These are phyloP conservation scores for Talaromyces piceae DNA, from an alignment of 2,329 filamentous ascomycete genomes.

Conservation along the genomic window DNA sequence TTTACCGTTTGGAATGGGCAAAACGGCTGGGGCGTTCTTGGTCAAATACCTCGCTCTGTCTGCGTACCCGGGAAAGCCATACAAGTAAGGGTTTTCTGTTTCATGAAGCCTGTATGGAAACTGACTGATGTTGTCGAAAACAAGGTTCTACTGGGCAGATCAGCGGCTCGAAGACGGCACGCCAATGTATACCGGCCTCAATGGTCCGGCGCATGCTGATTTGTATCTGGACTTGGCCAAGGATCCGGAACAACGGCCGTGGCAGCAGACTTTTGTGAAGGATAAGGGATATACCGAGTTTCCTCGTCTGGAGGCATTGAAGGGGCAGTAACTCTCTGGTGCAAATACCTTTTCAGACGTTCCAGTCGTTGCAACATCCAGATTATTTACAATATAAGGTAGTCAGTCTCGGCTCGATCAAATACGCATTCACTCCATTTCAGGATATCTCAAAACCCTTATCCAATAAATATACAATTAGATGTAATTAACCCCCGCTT, in stretches of 20 bases:
- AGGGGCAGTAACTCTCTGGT: neutral
- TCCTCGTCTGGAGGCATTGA: neutral
- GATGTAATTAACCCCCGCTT: too few relatives aligned
- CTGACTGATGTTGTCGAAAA: neutral
- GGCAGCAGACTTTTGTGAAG: conserved; percentile 7
- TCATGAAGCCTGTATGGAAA: neutral
- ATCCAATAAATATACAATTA: too few relatives aligned
- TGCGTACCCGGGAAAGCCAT: conserved; percentile 1
- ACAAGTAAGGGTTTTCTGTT: neutral
- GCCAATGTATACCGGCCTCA: neutral
- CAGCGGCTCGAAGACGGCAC: neutral
- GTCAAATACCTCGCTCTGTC: neutral
- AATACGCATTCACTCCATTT: too few relatives aligned
- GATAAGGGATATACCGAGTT: conserved; percentile 3
- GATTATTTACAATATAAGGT: neutral
- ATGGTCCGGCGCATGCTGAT: conserved; percentile 3
- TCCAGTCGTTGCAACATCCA: neutral
- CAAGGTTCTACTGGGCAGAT: conserved; percentile 3
- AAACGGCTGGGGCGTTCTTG: neutral
- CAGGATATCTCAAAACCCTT: too few relatives aligned
- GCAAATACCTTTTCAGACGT: neutral
- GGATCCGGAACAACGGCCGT: conserved; percentile 1
- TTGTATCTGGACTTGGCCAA: neutral
- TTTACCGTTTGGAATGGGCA: conserved; percentile 3
- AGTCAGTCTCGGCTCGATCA: neutral